Conservation (phyloP, 257 asterid genomes). For the Solanum verrucosum region DNA sequence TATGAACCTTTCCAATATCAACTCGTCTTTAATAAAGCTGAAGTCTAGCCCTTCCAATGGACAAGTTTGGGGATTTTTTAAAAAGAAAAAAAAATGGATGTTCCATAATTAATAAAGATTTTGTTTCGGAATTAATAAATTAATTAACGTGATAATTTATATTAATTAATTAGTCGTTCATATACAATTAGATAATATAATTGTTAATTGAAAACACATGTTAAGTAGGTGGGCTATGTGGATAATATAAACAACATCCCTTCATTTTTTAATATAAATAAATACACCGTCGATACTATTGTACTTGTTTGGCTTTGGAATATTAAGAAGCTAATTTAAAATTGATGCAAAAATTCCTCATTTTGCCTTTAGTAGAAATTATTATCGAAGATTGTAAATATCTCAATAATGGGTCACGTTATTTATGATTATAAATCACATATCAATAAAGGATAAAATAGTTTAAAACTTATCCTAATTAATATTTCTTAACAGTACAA, state of each 20-base stretch:
- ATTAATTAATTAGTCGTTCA: background rate
- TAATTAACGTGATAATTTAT: background rate
- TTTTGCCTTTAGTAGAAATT: background rate
- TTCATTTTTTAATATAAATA: background rate
- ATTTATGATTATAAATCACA: background rate
- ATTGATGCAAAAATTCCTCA: background rate
- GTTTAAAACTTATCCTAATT: background rate
- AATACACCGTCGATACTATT: background rate
- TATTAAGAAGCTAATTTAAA: background rate
- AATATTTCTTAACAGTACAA: background rate
- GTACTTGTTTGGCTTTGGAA: background rate
- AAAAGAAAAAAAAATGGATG: background rate
- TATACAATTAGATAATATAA: background rate
- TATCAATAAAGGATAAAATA: background rate
- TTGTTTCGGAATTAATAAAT: background rate
- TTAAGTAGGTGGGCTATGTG: background rate
- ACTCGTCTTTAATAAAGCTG: background rate
- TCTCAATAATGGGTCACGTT: background rate
- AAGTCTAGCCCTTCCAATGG: background rate
- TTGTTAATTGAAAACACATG: background rate
- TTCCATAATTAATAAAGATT: background rate
- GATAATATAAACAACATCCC: background rate
- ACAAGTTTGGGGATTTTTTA: background rate
- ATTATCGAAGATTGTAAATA: background rate
- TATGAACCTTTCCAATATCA: background rate